Evolutionary conservation across 2,329 filamentous ascomycete species (phyloP), one percentile per base, ranked within the genome.

Genomic region (Pestalotiopsis sp.): DNA sequence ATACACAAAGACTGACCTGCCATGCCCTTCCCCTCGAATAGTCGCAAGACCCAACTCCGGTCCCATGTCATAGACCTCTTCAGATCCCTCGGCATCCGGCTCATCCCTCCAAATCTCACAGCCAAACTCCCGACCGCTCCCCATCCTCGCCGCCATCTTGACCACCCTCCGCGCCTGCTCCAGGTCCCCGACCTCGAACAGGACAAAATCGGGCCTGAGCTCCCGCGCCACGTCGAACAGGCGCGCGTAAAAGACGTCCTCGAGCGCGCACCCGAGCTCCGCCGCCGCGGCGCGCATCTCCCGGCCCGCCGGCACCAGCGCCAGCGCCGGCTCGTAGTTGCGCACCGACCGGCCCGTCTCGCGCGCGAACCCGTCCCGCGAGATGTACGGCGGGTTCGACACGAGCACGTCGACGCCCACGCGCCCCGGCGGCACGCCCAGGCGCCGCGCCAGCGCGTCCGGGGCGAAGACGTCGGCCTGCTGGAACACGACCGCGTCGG

Each of bases 361-460:
- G 52, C 80, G 85, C 52, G 84, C 80, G 75, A 93, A 94, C 7
- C 87, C 88, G 52, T 77, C 72, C 0, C 84, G 82, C 2, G 94
- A 97, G 64, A 98, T 91, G 78, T 98, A 98, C 0, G 96, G 96
- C 17, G 96, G 96, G 75, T 99, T 99, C 1, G 92, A 92, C 45
- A 96, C 87, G 1, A 99, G 80, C 3, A 98, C 81, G 70, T 97
- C 90, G 78, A 86, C 66, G 11, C 38, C 59, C 12, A 9, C 69
- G 12, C 38, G n/a, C 25, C 65, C 36, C 23, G 59, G n/a, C 27
- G 64, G 13, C 13, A 9, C 38, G 64, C 9, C 68, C 57, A 3
- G 59, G 2, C 81, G 69, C 2, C 68, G 39, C 3, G 70, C 58
- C 66, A 84, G 78, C 70, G 80, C 81, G 41, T 73, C 75, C 17